These are phyloP conservation scores for Primulina tabacum DNA, from an alignment of 257 asterid genomes.

Conservation along the genomic window DNA sequence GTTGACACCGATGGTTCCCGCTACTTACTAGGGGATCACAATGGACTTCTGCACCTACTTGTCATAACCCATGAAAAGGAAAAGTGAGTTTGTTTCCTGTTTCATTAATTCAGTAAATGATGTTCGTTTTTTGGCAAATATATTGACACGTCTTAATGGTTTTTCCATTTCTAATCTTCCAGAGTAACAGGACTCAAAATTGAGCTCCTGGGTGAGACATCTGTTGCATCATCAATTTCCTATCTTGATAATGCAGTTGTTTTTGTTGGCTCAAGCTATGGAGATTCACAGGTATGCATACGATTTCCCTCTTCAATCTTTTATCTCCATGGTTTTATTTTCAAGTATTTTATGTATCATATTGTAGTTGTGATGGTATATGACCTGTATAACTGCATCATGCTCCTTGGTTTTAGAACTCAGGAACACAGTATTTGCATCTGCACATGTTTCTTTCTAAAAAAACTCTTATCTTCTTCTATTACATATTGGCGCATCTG, in stretches of 20 bases:
- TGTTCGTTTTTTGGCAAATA: slow-evolving; percentile 9
- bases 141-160: slow-evolving; percentile 16
- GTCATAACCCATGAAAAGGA: slow-evolving; percentile 89
- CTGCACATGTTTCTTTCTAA: neutral
- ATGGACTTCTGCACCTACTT: slow-evolving; percentile 76
- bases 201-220: slow-evolving; percentile 87
- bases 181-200: slow-evolving; percentile 90
- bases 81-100: slow-evolving; percentile 49
- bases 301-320: slow-evolving; percentile 9
- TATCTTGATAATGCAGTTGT: slow-evolving; percentile 91
- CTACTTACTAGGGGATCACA: slow-evolving; percentile 85
- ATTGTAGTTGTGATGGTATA: neutral
- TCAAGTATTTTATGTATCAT: neutral
- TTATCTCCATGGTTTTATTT: neutral
- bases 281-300: slow-evolving; percentile 78
- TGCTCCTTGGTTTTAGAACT: neutral
- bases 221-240: slow-evolving; percentile 82
- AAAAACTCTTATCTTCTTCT: neutral
- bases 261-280: slow-evolving; percentile 84
- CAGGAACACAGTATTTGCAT: slow-evolving; percentile 1
- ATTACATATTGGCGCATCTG: neutral
- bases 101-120: neutral
- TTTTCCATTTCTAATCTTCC: slow-evolving; percentile 20
- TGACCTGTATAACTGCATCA: slow-evolving; percentile 6
- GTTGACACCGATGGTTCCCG: slow-evolving; percentile 94